Evolutionary conservation across 257 asterid species (phyloP).

Genomic region (Marsdenia floribunda): DNA sequence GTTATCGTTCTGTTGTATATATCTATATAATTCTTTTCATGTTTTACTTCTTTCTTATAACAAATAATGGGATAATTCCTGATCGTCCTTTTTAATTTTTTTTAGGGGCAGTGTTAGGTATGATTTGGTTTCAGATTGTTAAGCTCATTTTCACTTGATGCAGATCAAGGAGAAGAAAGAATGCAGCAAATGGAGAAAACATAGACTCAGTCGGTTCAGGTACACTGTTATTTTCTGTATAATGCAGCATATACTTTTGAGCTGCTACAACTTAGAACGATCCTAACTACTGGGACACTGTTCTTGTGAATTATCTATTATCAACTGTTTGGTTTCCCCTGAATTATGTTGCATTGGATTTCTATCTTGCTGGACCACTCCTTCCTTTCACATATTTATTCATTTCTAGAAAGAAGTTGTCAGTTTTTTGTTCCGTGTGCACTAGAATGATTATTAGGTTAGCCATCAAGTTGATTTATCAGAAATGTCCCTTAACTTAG

Average conservation of each 20-base stretch:
- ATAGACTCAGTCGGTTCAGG: constrained; percentile 57
- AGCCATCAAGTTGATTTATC: constrained; percentile 1
- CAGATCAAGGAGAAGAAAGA: constrained; percentile 92
- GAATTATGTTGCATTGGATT: background rate
- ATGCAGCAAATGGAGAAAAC: constrained; percentile 66
- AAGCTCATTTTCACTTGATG: background rate
- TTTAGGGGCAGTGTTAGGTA: background rate
- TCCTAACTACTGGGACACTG: background rate
- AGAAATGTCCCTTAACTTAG: too few relatives aligned
- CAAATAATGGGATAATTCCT: background rate
- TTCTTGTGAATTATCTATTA: background rate
- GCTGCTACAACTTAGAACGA: background rate
- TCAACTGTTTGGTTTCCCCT: background rate
- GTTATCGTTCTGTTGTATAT: background rate
- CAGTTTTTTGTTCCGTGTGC: background rate
- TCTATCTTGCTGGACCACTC: background rate
- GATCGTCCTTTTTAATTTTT: too few relatives aligned
- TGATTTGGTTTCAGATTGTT: background rate
- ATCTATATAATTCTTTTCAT: background rate
- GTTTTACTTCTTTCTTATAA: background rate
- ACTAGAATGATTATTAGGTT: background rate
- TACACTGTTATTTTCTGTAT: constrained; percentile 15
- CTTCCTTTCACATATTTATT: background rate
- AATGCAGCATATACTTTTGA: constrained; percentile 4
- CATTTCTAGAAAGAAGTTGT: background rate